A percentile compares a stretch with the other conserved stretches of the same genome.
Evolutionary conservation across 257 asterid species (phyloP).

Genomic region (Gentiana macrophylla): DNA sequence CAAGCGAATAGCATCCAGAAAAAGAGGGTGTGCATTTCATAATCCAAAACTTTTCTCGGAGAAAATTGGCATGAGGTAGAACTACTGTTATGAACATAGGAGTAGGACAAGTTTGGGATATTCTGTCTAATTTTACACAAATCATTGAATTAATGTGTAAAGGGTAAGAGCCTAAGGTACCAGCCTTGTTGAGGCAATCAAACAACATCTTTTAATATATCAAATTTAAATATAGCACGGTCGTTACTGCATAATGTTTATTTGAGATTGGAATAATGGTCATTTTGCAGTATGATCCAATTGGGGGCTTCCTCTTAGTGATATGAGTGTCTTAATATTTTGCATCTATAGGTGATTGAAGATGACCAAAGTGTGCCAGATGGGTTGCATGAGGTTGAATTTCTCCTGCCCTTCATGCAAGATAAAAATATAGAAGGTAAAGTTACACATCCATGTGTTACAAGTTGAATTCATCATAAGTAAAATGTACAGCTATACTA

Average conservation of each 20-base stretch:
- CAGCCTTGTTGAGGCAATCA: no score
- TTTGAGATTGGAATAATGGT: no score
- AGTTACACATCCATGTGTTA: slow-evolving; percentile 6
- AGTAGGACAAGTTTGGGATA: background rate
- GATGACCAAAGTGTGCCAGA: slow-evolving; percentile 51
- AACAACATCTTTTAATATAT: no score
- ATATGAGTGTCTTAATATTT: background rate
- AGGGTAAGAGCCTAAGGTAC: no score
- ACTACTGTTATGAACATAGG: background rate
- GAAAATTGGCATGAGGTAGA: background rate
- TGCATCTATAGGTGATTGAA: slow-evolving; percentile 37
- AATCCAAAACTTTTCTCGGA: no score
- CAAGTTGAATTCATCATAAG: background rate
- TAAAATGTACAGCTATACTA: background rate
- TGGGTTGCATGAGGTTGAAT: slow-evolving; percentile 69
- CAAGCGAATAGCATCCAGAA: no score
- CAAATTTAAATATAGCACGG: no score
- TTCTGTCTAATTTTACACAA: background rate
- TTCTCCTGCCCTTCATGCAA: slow-evolving; percentile 75
- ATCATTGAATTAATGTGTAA: background rate
- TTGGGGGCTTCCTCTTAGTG: no score
- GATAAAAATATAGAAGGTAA: slow-evolving; percentile 67
- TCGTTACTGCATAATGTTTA: no score
- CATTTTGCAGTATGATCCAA: no score
- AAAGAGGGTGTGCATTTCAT: no score